A percentile compares a stretch with the other conserved stretches of the same genome.
Evolutionary conservation across 2,329 filamentous ascomycete species (phyloP).

Genomic region (Aureobasidium sp.): DNA sequence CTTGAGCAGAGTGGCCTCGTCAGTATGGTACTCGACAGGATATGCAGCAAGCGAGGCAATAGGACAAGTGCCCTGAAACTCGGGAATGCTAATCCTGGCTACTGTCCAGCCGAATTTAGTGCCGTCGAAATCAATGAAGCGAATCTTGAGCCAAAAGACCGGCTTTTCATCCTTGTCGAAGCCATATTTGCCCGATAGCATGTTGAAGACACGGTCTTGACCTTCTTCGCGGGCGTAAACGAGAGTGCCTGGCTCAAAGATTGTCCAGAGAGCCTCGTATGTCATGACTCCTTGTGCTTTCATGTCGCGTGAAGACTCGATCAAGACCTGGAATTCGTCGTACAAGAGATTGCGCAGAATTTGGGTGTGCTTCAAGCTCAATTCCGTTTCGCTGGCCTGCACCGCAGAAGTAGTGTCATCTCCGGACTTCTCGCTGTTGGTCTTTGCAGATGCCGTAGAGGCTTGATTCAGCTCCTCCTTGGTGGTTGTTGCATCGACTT

Average conservation of each 20-base stretch:
- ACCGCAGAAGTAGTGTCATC: background rate
- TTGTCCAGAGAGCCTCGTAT: slow-evolving; percentile 27
- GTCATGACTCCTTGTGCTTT: slow-evolving; percentile 27
- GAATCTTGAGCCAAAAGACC: slow-evolving; percentile 28
- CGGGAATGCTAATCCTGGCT: slow-evolving; percentile 22
- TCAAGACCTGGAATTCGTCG: slow-evolving; percentile 33
- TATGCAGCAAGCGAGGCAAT: slow-evolving; percentile 31
- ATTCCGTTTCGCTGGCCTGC: background rate
- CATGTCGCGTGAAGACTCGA: slow-evolving; percentile 33
- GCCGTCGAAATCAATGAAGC: slow-evolving; percentile 30
- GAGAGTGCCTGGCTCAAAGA: slow-evolving; percentile 25
- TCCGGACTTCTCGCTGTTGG: background rate
- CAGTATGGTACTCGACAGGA: slow-evolving; percentile 37
- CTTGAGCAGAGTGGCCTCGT: slow-evolving; percentile 30
- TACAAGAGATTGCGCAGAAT: slow-evolving; percentile 31
- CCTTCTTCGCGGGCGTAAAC: slow-evolving; percentile 29
- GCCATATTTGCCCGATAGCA: slow-evolving; percentile 22
- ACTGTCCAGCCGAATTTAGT: slow-evolving; percentile 28
- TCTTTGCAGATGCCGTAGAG: background rate
- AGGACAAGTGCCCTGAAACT: slow-evolving; percentile 33
- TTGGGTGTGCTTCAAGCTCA: slow-evolving; percentile 28
- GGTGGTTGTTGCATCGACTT: background rate
- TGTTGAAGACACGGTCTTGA: slow-evolving; percentile 29
- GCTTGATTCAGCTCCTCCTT: background rate
- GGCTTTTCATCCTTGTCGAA: slow-evolving; percentile 27